Evolutionary conservation across 2,329 filamentous ascomycete species (phyloP).

Genomic region (Zymoseptoria tritici): DNA sequence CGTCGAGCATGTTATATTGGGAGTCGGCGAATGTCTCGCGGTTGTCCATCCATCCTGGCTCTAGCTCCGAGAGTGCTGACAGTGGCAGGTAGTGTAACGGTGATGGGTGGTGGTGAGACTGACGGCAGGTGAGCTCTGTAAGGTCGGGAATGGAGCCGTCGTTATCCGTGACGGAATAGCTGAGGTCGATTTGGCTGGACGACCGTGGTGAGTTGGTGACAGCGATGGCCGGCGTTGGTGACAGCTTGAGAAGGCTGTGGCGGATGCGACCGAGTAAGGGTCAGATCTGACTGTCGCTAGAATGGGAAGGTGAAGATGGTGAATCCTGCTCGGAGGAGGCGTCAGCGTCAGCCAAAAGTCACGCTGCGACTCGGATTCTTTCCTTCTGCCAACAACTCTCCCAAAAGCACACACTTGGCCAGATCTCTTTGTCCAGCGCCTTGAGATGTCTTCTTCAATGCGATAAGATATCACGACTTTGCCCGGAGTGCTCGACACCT

Average conservation of each 20-base stretch:
- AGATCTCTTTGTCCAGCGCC: too few species aligned
- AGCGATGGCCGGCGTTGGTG: background rate
- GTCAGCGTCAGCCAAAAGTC: too few species aligned
- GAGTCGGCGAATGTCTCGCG: constrained; percentile 17
- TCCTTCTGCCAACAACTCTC: too few species aligned
- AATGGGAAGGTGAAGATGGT: too few species aligned
- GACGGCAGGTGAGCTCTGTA: constrained; percentile 6
- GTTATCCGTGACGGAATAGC: constrained; percentile 23
- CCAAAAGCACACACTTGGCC: too few species aligned
- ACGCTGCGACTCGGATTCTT: too few species aligned
- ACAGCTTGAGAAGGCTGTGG: constrained; percentile 4
- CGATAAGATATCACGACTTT: too few species aligned
- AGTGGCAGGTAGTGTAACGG: constrained; percentile 23
- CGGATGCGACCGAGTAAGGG: constrained; percentile 1
- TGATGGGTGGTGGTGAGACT: background rate
- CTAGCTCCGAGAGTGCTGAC: constrained; percentile 22
- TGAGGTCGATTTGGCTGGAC: constrained; percentile 12
- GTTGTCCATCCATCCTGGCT: constrained; percentile 14
- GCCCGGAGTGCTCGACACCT: too few species aligned
- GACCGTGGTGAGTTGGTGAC: background rate
- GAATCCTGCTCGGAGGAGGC: too few species aligned
- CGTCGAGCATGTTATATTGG: constrained; percentile 29
- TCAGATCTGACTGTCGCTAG: too few species aligned
- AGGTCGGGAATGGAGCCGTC: constrained; percentile 26
- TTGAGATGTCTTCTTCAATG: too few species aligned